These are phyloP conservation scores for Phaeophleospora eucalypticola DNA, from an alignment of 2,329 filamentous ascomycete genomes.

Conservation along the genomic window DNA sequence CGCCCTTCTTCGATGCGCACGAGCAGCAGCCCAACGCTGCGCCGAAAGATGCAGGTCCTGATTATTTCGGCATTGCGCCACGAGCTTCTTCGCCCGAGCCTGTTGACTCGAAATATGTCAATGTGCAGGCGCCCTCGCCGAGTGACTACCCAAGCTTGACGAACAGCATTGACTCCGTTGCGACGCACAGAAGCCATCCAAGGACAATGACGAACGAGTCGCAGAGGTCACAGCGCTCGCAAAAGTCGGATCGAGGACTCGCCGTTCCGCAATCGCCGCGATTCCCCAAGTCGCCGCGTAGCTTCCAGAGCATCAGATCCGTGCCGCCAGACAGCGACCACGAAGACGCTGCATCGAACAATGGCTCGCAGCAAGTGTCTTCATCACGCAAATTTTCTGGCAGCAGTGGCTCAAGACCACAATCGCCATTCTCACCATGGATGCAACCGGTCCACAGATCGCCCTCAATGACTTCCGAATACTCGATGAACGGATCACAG, in stretches of 20 bases:
- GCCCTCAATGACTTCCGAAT: constrained; percentile 79
- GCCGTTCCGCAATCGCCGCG: constrained; percentile 34
- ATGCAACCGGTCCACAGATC: constrained; percentile 65
- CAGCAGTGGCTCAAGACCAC: constrained; percentile 59
- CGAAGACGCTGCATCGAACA: constrained; percentile 59
- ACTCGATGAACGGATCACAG: constrained; percentile 56
- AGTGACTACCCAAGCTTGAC: constrained; percentile 33
- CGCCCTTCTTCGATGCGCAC: constrained; percentile 25
- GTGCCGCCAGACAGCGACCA: constrained; percentile 53
- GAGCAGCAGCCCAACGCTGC: constrained; percentile 15
- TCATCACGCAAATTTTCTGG: constrained; percentile 77
- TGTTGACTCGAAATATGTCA: constrained; percentile 38
- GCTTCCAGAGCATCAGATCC: constrained; percentile 44
- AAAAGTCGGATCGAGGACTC: constrained; percentile 25
- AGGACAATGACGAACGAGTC: constrained; percentile 39
- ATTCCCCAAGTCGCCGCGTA: constrained; percentile 40
- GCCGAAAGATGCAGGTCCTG: constrained; percentile 13
- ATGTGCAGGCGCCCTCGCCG: constrained; percentile 43
- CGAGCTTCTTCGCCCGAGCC: constrained; percentile 44
- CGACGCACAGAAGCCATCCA: constrained; percentile 29
- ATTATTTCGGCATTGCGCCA: constrained; percentile 45
- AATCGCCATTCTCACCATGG: constrained; percentile 62
- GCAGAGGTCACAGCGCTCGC: constrained; percentile 27
- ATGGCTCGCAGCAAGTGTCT: constrained; percentile 52
- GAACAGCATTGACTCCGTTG: constrained; percentile 34